A percentile compares a stretch with the other conserved stretches of the same genome.
Evolutionary conservation across 371 early-diverging fungal species (phyloP).

Genomic region (Syncephalastrum racemosum): DNA sequence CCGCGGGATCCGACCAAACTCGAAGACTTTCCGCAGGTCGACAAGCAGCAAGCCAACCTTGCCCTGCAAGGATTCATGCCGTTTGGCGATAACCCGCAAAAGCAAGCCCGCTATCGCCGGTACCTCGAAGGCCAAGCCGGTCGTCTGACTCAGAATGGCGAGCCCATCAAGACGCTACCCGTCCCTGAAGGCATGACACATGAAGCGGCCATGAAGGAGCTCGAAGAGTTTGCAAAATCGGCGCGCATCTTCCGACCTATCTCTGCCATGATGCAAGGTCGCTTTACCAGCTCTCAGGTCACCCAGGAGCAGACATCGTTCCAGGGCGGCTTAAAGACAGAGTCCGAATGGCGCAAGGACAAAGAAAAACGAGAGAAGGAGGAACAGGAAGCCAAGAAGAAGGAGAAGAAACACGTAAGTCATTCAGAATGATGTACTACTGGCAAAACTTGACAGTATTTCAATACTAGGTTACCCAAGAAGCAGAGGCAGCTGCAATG

Average conservation of each 20-base stretch:
- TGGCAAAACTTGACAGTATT: not conserved
- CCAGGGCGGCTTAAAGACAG: constrained; percentile 57
- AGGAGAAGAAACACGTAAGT: constrained; percentile 20
- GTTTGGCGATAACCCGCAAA: constrained; percentile 70
- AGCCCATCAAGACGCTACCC: constrained; percentile 28
- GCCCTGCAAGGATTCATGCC: constrained; percentile 88
- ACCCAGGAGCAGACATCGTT: constrained; percentile 31
- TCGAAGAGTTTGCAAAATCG: constrained; percentile 80
- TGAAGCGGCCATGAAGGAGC: constrained; percentile 65
- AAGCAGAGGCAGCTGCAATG: constrained; percentile 68
- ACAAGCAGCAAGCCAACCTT: constrained; percentile 63
- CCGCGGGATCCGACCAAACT: constrained; percentile 31
- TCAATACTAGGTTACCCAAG: constrained; percentile 42
- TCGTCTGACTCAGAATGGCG: constrained; percentile 27
- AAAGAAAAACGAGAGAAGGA: constrained; percentile 29
- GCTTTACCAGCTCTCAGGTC: constrained; percentile 69
- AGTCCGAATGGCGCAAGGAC: constrained; percentile 43
- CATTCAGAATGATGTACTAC: not conserved
- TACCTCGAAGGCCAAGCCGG: constrained; percentile 75
- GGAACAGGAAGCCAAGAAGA: constrained; percentile 2
- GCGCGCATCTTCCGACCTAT: constrained; percentile 82
- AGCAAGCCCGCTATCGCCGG: constrained; percentile 76
- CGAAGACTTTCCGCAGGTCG: constrained; percentile 54
- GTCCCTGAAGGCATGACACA: constrained; percentile 53
- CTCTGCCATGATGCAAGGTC: constrained; percentile 73